Base-by-base conservation (phyloP, 2,329 filamentous ascomycete species). In the Colletotrichum limetticola region DNA sequence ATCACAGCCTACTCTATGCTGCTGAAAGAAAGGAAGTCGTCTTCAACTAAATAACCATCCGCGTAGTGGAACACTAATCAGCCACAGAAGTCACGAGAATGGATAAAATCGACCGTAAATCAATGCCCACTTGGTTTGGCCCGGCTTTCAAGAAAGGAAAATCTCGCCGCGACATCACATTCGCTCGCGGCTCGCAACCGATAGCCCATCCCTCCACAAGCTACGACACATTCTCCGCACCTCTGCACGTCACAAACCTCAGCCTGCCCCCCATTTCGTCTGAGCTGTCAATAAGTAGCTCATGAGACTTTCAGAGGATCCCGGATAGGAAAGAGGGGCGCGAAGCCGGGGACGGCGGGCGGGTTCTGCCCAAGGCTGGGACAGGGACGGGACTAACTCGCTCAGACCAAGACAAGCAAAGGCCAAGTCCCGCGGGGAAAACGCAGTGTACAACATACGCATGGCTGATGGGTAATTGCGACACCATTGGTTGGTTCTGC, bases 181-280 rank as follows among this genome's bases (percentile, higher is more conserved):
- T 42, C 37, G 37, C 37, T 42, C 37, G 16, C 37, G 16, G 53
- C 14, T 24, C 22, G 12, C 28, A 19, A 24, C 30, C 24, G 16
- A n/a, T 6, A 46, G 11, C 14, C 55, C 35, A 16, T 42, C 37
- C 16, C 37, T 66, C 62, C 68, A 71, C 46, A 16, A 46, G 42
- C 52, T 66, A 71, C 68, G 56, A 66, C 68, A 61, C 11, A 6
- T 53, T 59, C 68, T 59, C 62, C 62, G 62, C 62, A 71, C 55
- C 37, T 66, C 42, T 71, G 62, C 62, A 56, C 62, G 68, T 56
- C 46, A 66, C 49, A 49, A 58, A 19, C 24, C 53, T 42, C 37
- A 19, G 6, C 37, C 37, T 8, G 32, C 32, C 53, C 49, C 28
- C 30, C 30, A 55, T 30, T 55, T 66, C 53, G 30, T 59, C 55